Base-by-base conservation (phyloP, 2,329 filamentous ascomycete species). In the Xylariaceae sp. region DNA sequence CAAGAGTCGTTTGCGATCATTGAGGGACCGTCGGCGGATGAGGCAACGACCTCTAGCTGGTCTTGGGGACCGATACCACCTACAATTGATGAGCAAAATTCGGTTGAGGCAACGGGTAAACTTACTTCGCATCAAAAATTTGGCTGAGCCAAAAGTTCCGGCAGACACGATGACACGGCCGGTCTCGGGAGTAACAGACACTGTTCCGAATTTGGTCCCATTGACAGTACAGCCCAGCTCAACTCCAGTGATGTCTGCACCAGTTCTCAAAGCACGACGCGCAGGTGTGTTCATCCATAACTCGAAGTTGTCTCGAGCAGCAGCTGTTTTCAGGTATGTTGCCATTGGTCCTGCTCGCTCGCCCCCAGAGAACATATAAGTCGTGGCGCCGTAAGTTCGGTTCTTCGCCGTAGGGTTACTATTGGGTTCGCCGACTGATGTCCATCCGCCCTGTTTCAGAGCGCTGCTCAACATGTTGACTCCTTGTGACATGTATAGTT, bases 121-220 rank as follows among this genome's bases (percentile, higher is more conserved):
- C 65, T 55, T 60, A 67, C 82, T 86, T 59, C 85, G 78, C 68
- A 89, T 75, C 5, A 90, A 77, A 45, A 90, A 75, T 68, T 88
- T 87, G 17, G 86, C 76, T 2, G 84, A 85, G 18, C 84, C 85
- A 54, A 90, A 88, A 2, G 86, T 75, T 45, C 87, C 87, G 1
- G 85, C 81, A 7, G 87, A 80, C 28, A 89, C 74, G 55, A 90
- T 80, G 40, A 90, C 85, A 51, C 84, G 80, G 12, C 87, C 87
- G 19, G 77, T 81, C 19, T 72, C 69, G 5, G 75, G 64, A 18
- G 83, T 83, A 49, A 89, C 70, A 11, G 80, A 82, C 58, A 89
- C 75, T 12, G 77, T 79, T 5, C 85, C 83, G 42, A 74, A 76
- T 56, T 78, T 77, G 9, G 84, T 83, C 13, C 75, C 78, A 36